Evolutionary conservation across 495 filamentous ascomycete genomes (phyloP).

Genomic region (Aeminium ludgeri): DNA sequence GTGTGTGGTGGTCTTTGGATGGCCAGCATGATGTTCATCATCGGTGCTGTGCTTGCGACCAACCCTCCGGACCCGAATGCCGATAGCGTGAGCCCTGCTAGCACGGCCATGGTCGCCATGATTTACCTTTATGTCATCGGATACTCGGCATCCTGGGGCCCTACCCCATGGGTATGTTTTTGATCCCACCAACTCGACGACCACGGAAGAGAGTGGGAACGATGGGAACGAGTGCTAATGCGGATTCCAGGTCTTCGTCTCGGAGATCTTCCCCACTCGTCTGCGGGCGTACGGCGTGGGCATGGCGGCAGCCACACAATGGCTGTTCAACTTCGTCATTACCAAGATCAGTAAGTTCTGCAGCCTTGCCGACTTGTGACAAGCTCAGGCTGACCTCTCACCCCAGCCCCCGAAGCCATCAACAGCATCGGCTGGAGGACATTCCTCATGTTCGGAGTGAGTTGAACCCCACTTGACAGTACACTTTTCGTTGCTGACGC

Average conservation of each 20-base stretch:
- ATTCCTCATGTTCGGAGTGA: constrained; percentile 6
- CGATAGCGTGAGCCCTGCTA: constrained; percentile 4
- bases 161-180: constrained; percentile 22
- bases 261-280: constrained; percentile 55
- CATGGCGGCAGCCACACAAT: constrained; percentile 48
- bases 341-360: not conserved
- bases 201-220: no score
- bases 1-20: constrained; percentile 10
- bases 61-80: constrained; percentile 4
- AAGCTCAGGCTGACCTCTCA: constrained; percentile 22
- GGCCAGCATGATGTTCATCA: constrained; percentile 9
- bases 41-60: constrained; percentile 10
- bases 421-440: constrained; percentile 24
- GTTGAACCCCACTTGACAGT: constrained; percentile 17
- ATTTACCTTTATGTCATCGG: constrained; percentile 18
- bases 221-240: not conserved
- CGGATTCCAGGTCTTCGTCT: constrained; percentile 23
- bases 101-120: constrained; percentile 13
- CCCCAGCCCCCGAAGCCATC: constrained; percentile 22
- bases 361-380: constrained; percentile 13
- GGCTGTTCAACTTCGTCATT: constrained; percentile 35
- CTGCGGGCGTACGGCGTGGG: constrained; percentile 55
- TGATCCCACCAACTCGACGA: not conserved
- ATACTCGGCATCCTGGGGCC: constrained; percentile 14
- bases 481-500: not conserved